These are phyloP conservation scores for Rhipidocladum racemiflorum DNA, from an alignment of 176 grass and related monocot species.

Conservation along the genomic window DNA sequence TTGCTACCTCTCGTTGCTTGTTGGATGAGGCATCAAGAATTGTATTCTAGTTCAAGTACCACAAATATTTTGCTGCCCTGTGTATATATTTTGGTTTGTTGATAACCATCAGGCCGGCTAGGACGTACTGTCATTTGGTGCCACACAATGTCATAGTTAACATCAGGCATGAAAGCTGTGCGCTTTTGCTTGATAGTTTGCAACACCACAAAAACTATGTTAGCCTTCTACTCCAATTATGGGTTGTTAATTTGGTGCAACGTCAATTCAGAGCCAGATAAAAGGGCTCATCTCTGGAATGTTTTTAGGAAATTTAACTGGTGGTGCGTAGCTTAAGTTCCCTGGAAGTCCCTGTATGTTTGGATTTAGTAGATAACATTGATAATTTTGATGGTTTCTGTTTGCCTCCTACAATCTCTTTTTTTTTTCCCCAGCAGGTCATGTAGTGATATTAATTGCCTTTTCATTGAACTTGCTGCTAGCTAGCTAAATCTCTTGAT, in stretches of 20 bases:
- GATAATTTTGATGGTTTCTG: background rate
- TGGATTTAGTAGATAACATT: background rate
- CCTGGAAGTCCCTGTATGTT: background rate
- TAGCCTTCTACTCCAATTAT: background rate
- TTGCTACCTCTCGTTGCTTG: conserved; percentile 16
- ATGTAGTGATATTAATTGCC: background rate
- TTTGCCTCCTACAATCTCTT: background rate
- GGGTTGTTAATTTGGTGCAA: background rate
- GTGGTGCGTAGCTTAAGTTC: background rate
- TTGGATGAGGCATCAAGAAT: conserved; percentile 16
- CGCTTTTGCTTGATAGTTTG: background rate
- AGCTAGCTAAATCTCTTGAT: too few species aligned
- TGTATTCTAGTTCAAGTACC: conserved; percentile 27
- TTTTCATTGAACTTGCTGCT: too few species aligned
- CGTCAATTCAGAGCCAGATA: background rate
- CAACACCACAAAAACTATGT: background rate
- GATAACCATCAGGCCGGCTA: conserved; percentile 35
- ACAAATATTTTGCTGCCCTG: conserved; percentile 18
- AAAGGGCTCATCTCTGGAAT: background rate
- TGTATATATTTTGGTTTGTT: background rate
- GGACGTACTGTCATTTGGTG: conserved; percentile 24
- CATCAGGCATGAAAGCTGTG: background rate
- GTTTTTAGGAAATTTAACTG: background rate
- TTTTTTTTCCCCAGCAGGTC: background rate
- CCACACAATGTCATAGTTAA: conserved; percentile 20